These are phyloP conservation scores for Phalaenopsis hybrid DNA, from an alignment of 116 monocot species.

Conservation along the genomic window DNA sequence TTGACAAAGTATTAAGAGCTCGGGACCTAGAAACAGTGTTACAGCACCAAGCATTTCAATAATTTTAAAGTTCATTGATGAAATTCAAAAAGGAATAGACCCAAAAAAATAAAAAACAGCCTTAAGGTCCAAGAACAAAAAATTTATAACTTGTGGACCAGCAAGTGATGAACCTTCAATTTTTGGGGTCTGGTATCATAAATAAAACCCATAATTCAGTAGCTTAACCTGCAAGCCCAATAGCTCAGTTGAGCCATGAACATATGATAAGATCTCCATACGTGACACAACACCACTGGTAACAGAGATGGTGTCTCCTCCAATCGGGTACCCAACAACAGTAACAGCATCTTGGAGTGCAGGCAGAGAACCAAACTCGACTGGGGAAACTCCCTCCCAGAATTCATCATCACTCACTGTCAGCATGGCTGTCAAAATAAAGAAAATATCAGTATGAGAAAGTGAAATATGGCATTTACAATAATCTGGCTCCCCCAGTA, in stretches of 20 bases:
- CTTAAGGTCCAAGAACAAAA: not conserved
- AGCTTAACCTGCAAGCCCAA: conserved; percentile 73
- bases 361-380: conserved; percentile 85
- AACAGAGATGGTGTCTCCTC: conserved; percentile 97
- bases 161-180: not conserved
- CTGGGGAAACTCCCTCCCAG: conserved; percentile 71
- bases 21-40: not conserved
- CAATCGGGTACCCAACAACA: conserved; percentile 97
- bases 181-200: not conserved
- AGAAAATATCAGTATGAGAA: not conserved
- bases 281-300: conserved; percentile 99
- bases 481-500: not conserved
- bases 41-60: not conserved
- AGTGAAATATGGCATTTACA: conserved; percentile 1
- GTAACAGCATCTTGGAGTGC: conserved; percentile 96
- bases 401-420: conserved; percentile 91
- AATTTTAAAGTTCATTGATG: not conserved
- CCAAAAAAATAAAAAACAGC: not conserved
- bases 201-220: not conserved
- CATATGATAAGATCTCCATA: conserved; percentile 96
- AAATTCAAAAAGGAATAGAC: not conserved
- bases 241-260: conserved; percentile 97
- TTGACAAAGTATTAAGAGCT: not conserved
- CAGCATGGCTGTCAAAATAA: conserved; percentile 54
- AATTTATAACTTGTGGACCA: not conserved